Base-by-base conservation (phyloP, 352 stramenopile species). In the Phytophthora agathidicida region DNA sequence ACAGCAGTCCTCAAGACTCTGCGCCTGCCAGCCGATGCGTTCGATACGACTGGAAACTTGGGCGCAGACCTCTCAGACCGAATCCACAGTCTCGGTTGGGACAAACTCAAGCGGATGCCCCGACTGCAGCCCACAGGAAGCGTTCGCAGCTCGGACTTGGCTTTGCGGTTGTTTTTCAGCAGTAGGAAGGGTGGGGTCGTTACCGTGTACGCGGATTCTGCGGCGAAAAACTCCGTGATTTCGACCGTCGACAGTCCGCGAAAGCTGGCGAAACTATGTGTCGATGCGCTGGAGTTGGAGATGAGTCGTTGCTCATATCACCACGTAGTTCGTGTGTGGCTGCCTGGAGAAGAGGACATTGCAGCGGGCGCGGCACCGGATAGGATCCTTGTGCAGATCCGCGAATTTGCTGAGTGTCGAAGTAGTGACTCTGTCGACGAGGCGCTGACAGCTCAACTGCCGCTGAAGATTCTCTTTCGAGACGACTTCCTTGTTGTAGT, bases 401-500 rank as follows among this genome's bases (percentile, higher is more conserved):
- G 71, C 7, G 64, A 90, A 38, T 73, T 77, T 32, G 75, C 75
- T 3, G 54, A 56, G 24, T 46, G 31, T 39, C 52, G 10, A 28
- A 57, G 4, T 19, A 39, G 24, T 26, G 35, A 47, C 14, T 8
- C 37, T 56, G 27, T 52, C 39, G 11, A 59, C 38, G 28, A 65
- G 23, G 24, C 44, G 14, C 26, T 78, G 13, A 45, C 50, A 14
- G 42, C 58, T 20, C 38, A 62, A 33, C 32, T 65, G 7, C 28
- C 51, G 6, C 49, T 86, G 6, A 56, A 67, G 9, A 65, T 88
- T n/a, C 19, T 90, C 10, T 83, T 80, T 62, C 62, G 48, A 24
- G 83, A 91, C 36, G 73, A 86, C 24, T 55, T 67, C 1, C 45
- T 93, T 33, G 44, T 79, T 9, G 80, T 91, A 5, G 68, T 93